Evolutionary conservation across 805 yeast species (phyloP).

Genomic region (Metschnikowia kofuensis): DNA sequence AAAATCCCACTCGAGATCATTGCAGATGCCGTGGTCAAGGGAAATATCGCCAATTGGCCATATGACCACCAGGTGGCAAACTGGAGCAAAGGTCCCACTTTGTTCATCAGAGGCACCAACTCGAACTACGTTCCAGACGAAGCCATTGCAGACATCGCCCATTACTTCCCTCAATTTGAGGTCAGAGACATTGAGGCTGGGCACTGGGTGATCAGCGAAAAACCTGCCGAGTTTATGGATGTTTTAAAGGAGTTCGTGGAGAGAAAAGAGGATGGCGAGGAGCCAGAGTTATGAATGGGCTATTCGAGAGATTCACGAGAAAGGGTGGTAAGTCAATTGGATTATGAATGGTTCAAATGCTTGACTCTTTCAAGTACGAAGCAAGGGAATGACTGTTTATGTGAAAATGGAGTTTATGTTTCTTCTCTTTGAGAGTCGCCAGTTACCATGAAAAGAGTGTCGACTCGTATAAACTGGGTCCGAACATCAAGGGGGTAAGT

Average conservation of each 20-base stretch:
- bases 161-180: conserved; percentile 75
- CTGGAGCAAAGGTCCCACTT: conserved; percentile 63
- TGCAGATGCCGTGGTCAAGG: conserved; percentile 60
- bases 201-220: conserved; percentile 91
- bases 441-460: too few relatives aligned
- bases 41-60: conserved; percentile 75
- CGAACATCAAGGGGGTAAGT: too few relatives aligned
- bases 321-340: too few relatives aligned
- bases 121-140: conserved; percentile 85
- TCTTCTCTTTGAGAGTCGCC: too few relatives aligned
- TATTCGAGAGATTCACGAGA: too few relatives aligned
- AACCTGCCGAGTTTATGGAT: conserved; percentile 71
- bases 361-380: too few relatives aligned
- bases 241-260: conserved; percentile 62
- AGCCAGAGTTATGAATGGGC: too few relatives aligned
- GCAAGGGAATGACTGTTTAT: too few relatives aligned
- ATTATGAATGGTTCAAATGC: too few relatives aligned
- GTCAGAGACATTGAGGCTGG: conserved; percentile 77
- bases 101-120: conserved; percentile 76
- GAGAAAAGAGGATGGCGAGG: conserved; percentile 34
- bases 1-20: conserved; percentile 73
- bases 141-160: conserved; percentile 65
- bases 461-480: too few relatives aligned
- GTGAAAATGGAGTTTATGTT: too few relatives aligned
- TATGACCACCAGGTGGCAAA: conserved; percentile 51